Base-by-base conservation (phyloP, 495 filamentous ascomycete species). In the Talaromyces thailandensis region DNA sequence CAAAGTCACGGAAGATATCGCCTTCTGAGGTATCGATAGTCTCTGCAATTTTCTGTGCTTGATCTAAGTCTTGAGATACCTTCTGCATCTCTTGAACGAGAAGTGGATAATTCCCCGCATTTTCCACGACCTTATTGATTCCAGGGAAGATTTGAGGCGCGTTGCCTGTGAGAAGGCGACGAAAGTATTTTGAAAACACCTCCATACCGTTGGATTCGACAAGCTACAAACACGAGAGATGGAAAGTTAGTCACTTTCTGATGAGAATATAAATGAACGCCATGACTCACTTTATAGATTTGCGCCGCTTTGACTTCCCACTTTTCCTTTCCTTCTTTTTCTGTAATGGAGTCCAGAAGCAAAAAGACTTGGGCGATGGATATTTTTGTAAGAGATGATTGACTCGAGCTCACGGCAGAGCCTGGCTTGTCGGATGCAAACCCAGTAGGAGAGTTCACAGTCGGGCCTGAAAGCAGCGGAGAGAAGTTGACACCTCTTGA, bases 201-300 rank as follows among this genome's bases (percentile, higher is more conserved):
- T 96, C 93, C 92, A 96, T 96, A 70, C 91, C 91, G 93, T 94
- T 85, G 64, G 92, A 91, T 82, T 94, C 88, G 71, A 96, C 86
- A 66, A 97, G 84, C 92, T 96, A 73, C 28, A 72, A 65, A 31
- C 31, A 40, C 5, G 21, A 2, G 56, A 16, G 9, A n/a, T 43
- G 6, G 61, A 8, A 5, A 6, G 16, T 62, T 53, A 61, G 35
- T 35, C 32, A 51, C n/a, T 21, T 26, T 11, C 48, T 21, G 51
- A 1, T 45, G 18, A 2, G 37, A 37, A 4, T 7, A 48, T 5
- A 43, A 7, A 40, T 23, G n/a, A 55, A 16, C 5, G 11, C 11
- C 4, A 62, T 29, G 37, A 69, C 83, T 67, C 80, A 96, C 93
- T 83, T 92, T 95, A 68, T 86, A 85, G 67, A 99, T 88, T 72